Evolutionary conservation across 2,329 filamentous ascomycete species (phyloP).

Genomic region (Alternaria brassicicola): DNA sequence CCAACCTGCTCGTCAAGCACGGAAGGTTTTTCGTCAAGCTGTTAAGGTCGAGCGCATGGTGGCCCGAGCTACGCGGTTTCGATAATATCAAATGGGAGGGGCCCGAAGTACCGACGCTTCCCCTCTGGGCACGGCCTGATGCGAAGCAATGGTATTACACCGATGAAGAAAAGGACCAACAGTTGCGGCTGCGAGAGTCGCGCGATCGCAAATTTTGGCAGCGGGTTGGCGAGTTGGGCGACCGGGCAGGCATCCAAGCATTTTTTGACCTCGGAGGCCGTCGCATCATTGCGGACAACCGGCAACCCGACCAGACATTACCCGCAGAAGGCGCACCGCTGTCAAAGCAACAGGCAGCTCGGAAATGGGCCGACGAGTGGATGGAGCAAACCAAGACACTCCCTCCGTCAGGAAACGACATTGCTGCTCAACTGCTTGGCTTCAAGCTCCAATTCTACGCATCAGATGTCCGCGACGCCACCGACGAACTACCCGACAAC

Average conservation of each 20-base stretch:
- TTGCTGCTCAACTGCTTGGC: slow-evolving; percentile 91
- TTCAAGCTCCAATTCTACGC: slow-evolving; percentile 98
- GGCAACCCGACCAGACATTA: slow-evolving; percentile 40
- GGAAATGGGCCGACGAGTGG: slow-evolving; percentile 64
- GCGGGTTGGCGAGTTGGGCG: slow-evolving; percentile 67
- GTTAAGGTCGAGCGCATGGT: slow-evolving; percentile 91
- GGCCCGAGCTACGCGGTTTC: slow-evolving; percentile 72
- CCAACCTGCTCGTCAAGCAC: slow-evolving; percentile 89
- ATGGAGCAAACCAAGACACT: slow-evolving; percentile 79
- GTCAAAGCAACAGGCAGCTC: slow-evolving; percentile 52
- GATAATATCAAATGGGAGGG: slow-evolving; percentile 56
- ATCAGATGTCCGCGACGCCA: slow-evolving; percentile 73
- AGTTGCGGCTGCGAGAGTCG: slow-evolving; percentile 62
- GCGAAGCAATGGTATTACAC: slow-evolving; percentile 67
- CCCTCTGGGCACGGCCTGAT: slow-evolving; percentile 80
- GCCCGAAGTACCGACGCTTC: slow-evolving; percentile 70
- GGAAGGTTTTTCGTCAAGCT: slow-evolving; percentile 95
- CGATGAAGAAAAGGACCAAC: slow-evolving; percentile 70
- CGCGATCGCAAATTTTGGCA: slow-evolving; percentile 84
- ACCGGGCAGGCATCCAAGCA: slow-evolving; percentile 69
- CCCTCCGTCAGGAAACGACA: slow-evolving; percentile 83
- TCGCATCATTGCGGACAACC: slow-evolving; percentile 57
- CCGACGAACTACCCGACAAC: slow-evolving; percentile 85
- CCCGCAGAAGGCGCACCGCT: slow-evolving; percentile 23
- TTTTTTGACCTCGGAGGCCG: slow-evolving; percentile 88